These are phyloP conservation scores for Phytophthora tubulina DNA, from an alignment of 352 stramenopile genomes.

Conservation along the genomic window DNA sequence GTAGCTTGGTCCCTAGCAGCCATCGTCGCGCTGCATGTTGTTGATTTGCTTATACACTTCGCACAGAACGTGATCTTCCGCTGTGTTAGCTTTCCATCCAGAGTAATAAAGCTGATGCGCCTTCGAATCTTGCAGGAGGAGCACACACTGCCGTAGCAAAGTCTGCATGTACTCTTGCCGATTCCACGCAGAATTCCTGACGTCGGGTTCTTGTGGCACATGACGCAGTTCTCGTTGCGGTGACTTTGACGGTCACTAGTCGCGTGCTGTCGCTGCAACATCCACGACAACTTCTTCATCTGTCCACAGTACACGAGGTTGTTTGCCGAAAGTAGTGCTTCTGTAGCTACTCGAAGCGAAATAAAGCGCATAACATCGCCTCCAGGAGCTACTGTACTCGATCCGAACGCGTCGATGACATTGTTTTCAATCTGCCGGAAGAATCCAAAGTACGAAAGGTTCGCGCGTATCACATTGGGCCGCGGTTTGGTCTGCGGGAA, in stretches of 20 bases:
- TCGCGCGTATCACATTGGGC: conserved; percentile 37
- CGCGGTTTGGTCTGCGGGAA: conserved; percentile 48
- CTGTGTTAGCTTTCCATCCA: conserved; percentile 40
- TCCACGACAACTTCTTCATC: conserved; percentile 69
- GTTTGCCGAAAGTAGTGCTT: conserved; percentile 41
- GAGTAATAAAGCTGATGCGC: conserved; percentile 44
- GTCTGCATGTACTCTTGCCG: conserved; percentile 33
- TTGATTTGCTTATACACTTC: conserved; percentile 42
- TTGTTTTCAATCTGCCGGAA: conserved; percentile 53
- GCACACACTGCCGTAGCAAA: conserved; percentile 45
- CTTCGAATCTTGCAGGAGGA: conserved; percentile 43
- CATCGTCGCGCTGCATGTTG: conserved; percentile 26
- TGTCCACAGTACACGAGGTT: conserved; percentile 54
- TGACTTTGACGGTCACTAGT: conserved; percentile 9
- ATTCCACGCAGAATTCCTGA: conserved; percentile 25
- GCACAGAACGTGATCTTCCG: conserved; percentile 48
- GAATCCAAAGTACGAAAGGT: conserved; percentile 50
- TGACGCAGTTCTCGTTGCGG: conserved; percentile 33
- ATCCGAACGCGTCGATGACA: conserved; percentile 45
- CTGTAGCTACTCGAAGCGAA: conserved; percentile 33
- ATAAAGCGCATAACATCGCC: conserved; percentile 46
- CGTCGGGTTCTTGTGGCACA: conserved; percentile 36
- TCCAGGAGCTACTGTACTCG: conserved; percentile 29
- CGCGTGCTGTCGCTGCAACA: conserved; percentile 24
- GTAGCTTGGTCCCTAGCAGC: conserved; percentile 32